Evolutionary conservation across 176 grass and related monocot genomes (phyloP).

Genomic region (Oryza rufipogon): DNA sequence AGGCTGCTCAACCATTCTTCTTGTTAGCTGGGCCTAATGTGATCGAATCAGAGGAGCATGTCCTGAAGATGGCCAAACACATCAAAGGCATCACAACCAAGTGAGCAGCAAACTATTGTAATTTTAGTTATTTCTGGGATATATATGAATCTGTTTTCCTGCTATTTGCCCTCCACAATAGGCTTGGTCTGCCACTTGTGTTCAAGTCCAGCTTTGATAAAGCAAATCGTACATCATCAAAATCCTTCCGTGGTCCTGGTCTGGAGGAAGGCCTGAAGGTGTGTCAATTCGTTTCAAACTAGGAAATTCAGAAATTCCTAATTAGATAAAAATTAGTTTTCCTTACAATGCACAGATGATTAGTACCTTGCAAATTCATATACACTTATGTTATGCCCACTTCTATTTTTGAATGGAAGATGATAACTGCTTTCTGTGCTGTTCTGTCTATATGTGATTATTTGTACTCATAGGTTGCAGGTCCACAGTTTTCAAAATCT

Average conservation of each 20-base stretch:
- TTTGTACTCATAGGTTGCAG: not conserved
- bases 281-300: not conserved
- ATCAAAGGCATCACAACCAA: constrained; percentile 72
- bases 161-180: constrained; percentile 31
- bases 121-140: not conserved
- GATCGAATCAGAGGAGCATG: constrained; percentile 92
- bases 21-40: constrained; percentile 88
- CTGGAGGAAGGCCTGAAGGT: constrained; percentile 95
- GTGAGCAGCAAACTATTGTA: constrained; percentile 41
- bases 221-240: constrained; percentile 92
- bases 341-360: not conserved
- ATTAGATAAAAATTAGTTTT: not conserved
- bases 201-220: constrained; percentile 99
- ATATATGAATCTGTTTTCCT: constrained; percentile 16
- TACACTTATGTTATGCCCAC: not conserved
- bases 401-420: not conserved
- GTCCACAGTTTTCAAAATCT: not conserved
- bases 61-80: constrained; percentile 88
- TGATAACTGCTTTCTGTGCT: not conserved
- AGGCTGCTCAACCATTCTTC: constrained; percentile 93
- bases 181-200: constrained; percentile 83
- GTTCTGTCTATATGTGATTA: not conserved
- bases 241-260: constrained; percentile 89
- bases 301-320: not conserved
- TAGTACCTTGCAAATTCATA: not conserved